These are phyloP conservation scores for Logfia minima DNA, from an alignment of 129 eudicot genomes.

Conservation along the genomic window DNA sequence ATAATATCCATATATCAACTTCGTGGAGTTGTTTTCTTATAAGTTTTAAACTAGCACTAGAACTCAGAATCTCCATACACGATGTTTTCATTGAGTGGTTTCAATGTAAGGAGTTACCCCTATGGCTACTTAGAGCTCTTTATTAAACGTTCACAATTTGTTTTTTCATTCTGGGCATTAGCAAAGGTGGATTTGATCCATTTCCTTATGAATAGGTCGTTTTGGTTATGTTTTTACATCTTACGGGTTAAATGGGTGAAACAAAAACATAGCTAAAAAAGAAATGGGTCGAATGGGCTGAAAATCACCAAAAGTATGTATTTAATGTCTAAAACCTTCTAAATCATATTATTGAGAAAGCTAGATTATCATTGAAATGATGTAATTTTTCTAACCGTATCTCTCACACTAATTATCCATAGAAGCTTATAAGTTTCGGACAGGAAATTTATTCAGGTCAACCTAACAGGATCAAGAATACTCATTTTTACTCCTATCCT, in stretches of 20 bases:
- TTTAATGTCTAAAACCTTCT: not conserved
- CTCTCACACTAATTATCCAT: not conserved
- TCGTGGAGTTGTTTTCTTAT: conserved; percentile 4
- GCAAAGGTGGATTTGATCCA: not conserved
- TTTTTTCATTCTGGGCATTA: not conserved
- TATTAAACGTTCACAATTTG: not conserved
- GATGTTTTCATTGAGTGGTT: not conserved
- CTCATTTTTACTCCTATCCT: not conserved
- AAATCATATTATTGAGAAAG: too few relatives aligned
- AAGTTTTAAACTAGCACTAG: not conserved
- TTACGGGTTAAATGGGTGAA: not conserved
- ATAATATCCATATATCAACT: not conserved
- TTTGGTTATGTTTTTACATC: not conserved
- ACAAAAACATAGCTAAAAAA: not conserved
- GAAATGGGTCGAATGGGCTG: not conserved
- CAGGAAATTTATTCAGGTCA: not conserved
- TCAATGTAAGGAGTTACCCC: not conserved
- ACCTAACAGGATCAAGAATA: not conserved
- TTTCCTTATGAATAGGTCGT: too few relatives aligned
- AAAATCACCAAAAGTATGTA: not conserved
- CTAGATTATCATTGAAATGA: too few relatives aligned
- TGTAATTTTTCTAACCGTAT: too few relatives aligned
- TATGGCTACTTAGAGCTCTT: conserved; percentile 1
- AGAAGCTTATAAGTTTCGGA: not conserved
- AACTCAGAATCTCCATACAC: not conserved